Evolutionary conservation across 2,329 filamentous ascomycete species (phyloP).

Genomic region (Polychaeton citri): DNA sequence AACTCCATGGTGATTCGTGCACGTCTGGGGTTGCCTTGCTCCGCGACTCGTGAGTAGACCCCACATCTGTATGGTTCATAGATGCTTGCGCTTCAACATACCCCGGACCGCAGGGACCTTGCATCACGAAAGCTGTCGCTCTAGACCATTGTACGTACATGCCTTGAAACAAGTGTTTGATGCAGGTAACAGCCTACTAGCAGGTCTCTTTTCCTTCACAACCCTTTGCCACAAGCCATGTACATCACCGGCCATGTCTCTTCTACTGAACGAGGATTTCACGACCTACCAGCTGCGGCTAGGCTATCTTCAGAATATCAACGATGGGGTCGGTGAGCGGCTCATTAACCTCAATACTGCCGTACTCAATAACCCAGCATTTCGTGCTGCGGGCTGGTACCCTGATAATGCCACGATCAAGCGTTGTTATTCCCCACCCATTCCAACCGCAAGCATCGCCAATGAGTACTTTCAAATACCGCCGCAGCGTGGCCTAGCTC

Average conservation of each 20-base stretch:
- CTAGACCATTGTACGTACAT: too few relatives aligned
- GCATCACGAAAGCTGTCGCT: too few relatives aligned
- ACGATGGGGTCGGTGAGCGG: slow-evolving; percentile 73
- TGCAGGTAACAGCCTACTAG: too few relatives aligned
- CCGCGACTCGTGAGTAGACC: too few relatives aligned
- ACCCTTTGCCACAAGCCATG: too few relatives aligned
- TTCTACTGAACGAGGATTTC: slow-evolving; percentile 27
- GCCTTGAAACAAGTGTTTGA: too few relatives aligned
- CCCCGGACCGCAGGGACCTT: too few relatives aligned
- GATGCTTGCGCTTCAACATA: too few relatives aligned
- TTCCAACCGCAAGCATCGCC: slow-evolving; percentile 60
- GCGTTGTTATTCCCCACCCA: slow-evolving; percentile 73
- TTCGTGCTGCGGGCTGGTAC: slow-evolving; percentile 72
- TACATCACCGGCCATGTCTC: background rate
- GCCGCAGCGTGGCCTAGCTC: slow-evolving; percentile 6
- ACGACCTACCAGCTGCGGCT: slow-evolving; percentile 72
- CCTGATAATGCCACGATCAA: slow-evolving; percentile 63
- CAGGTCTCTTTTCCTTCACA: too few relatives aligned
- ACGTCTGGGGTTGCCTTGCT: too few relatives aligned
- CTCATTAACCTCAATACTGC: slow-evolving; percentile 69
- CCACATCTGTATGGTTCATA: too few relatives aligned
- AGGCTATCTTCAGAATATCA: slow-evolving; percentile 65
- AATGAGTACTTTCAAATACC: slow-evolving; percentile 72
- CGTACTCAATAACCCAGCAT: slow-evolving; percentile 66
- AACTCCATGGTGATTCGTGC: too few relatives aligned